Evolutionary conservation across 805 yeast genomes (phyloP).

Genomic region (Clavispora santaluciae): DNA sequence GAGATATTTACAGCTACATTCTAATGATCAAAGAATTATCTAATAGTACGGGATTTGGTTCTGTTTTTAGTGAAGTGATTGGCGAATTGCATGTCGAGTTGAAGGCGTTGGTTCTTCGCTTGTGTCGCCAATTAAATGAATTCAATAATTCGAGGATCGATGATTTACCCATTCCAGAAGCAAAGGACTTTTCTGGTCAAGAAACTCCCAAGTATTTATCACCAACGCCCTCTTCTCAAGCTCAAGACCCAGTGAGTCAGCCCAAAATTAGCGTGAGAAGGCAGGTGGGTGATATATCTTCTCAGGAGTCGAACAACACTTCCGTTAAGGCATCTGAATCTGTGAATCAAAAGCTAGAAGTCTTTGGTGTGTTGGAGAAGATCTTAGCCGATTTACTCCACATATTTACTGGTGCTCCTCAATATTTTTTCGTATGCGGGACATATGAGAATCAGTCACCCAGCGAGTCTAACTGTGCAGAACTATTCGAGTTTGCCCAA

Average conservation of each 20-base stretch:
- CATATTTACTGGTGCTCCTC: constrained; percentile 31
- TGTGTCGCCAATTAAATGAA: constrained; percentile 19
- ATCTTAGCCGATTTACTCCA: constrained; percentile 28
- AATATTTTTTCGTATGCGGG: constrained; percentile 15
- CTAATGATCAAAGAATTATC: constrained; percentile 29
- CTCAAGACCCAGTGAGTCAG: background rate
- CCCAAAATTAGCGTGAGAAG: background rate
- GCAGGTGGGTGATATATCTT: background rate
- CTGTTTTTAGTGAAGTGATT: constrained; percentile 22
- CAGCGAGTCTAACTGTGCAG: constrained; percentile 4
- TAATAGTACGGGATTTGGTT: constrained; percentile 18
- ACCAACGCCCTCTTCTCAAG: background rate
- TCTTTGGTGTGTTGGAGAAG: constrained; percentile 17
- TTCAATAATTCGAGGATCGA: background rate
- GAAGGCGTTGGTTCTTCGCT: constrained; percentile 23
- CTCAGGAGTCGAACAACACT: background rate
- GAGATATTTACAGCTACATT: constrained; percentile 22
- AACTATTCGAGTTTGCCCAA: constrained; percentile 16
- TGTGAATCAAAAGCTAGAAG: background rate
- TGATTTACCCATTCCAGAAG: background rate
- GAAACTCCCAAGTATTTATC: background rate
- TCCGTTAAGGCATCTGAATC: background rate
- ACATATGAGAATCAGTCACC: constrained; percentile 9
- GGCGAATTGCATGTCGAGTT: constrained; percentile 19
- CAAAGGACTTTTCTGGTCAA: background rate